Evolutionary conservation across 768 basidiomycete species (phyloP).

Genomic region (Leucosporidium scottii): DNA sequence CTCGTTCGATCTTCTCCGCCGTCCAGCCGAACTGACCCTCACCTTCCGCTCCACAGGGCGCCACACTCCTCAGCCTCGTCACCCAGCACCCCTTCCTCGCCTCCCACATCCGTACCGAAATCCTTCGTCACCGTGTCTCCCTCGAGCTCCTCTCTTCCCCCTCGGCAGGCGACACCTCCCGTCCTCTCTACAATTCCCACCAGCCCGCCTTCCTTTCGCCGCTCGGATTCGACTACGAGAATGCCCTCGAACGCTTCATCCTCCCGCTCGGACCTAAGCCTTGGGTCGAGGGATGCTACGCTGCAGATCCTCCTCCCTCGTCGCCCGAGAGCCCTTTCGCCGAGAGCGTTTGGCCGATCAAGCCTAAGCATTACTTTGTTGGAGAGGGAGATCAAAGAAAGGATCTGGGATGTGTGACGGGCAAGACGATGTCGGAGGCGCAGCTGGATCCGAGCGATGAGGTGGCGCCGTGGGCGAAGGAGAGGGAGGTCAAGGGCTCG

Average conservation of each 20-base stretch:
- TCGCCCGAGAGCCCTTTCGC: background rate
- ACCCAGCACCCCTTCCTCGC: background rate
- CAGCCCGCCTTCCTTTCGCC: background rate
- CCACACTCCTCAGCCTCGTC: background rate
- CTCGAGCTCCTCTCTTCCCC: background rate
- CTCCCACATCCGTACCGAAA: background rate
- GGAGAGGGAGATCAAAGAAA: background rate
- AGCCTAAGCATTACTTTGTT: background rate
- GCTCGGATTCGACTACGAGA: background rate
- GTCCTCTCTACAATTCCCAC: background rate
- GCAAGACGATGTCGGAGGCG: background rate
- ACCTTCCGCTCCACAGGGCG: background rate
- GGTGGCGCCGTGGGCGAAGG: background rate
- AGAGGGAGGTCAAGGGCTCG: background rate
- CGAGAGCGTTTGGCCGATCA: background rate
- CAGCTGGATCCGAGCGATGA: background rate
- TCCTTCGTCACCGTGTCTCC: background rate
- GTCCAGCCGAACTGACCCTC: background rate
- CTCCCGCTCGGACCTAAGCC: background rate
- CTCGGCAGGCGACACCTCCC: background rate
- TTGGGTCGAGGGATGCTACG: slow-evolving; percentile 1
- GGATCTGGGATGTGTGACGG: background rate
- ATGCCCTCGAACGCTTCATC: background rate
- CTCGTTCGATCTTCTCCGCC: no score
- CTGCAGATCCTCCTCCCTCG: background rate